A percentile compares a stretch with the other conserved stretches of the same genome.
These are phyloP conservation scores for Hymenoscyphus fructigenus DNA, from an alignment of 2,329 filamentous ascomycete species.

Conservation along the genomic window DNA sequence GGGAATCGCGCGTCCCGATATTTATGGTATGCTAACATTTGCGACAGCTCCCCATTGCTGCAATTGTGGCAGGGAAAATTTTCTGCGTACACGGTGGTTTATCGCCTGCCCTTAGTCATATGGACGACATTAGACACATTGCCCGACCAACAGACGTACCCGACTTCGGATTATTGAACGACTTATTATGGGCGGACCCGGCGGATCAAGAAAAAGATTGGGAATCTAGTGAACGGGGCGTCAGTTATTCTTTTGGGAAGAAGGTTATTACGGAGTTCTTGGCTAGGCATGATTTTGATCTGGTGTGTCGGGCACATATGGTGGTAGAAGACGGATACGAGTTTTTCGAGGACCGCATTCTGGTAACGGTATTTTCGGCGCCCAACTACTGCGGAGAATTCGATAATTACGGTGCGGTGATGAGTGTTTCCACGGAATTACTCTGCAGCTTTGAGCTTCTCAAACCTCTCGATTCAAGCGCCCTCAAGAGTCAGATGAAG, in stretches of 20 bases:
- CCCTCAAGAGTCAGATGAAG: conserved; percentile 98
- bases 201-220: conserved; percentile 98
- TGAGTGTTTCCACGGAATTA: conserved; percentile 92
- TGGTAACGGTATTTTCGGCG: conserved; percentile 96
- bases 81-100: conserved; percentile 96
- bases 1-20: neutral
- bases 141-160: conserved; percentile 94
- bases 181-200: conserved; percentile 94
- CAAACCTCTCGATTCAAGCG: conserved; percentile 93
- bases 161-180: conserved; percentile 92
- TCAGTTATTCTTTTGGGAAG: conserved; percentile 98
- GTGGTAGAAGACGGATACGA: conserved; percentile 99
- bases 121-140: conserved; percentile 98
- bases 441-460: conserved; percentile 96
- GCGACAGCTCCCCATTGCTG: conserved; percentile 73
- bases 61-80: conserved; percentile 97
- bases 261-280: conserved; percentile 97
- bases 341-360: conserved; percentile 91
- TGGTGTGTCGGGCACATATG: conserved; percentile 98
- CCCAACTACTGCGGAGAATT: conserved; percentile 99
- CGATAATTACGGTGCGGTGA: conserved; percentile 98
- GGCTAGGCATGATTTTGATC: conserved; percentile 90
- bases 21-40: conserved; percentile 19
- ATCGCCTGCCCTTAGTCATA: conserved; percentile 87
- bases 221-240: conserved; percentile 95